Base-by-base conservation (phyloP, 305 asterid genomes). In the Fraxinus albicans region DNA sequence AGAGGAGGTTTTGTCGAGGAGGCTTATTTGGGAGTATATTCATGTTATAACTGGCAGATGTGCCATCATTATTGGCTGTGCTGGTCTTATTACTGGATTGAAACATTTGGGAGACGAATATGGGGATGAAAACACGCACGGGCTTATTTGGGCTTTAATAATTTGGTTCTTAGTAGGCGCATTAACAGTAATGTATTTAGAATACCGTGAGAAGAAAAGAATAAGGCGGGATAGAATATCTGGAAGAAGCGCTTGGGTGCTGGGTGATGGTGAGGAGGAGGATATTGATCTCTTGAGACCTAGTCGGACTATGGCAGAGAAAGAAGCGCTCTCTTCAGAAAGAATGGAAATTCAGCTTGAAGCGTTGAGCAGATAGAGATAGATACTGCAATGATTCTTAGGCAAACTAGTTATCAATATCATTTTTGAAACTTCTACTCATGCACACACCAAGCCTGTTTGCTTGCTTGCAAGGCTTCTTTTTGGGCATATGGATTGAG, bases 301-400 rank as follows among this genome's bases (percentile, higher is more conserved):
- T 58, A 87, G 89, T 79, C 83, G 83, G 83, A 60, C 58, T 13
- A 47, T 53, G 79, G 73, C 83, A 25, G 93, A 91, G 76, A 93
- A 94, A 85, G 94, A 89, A 73, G 78, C 82, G 17, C 82, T 77
- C 80, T 82, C 92, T 79, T 86, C 94, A 1, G 93, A 85, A 33
- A 90, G 95, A 88, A 94, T 92, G 99, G 98, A 94, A 91, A 87
- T 96, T 88, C 99, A 96, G 86, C 90, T 96, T 80, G 99, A 94
- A 89, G 93, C 98, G 6, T 77, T 96, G 83, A 83, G 86, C 90
- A 91, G 95, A 86, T 92, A 91, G 91, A 65, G 81, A 80, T 73
- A 31, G 80, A 10, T 25, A 25, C 58, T 76, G 73, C 21, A 9
- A 33, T 42, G 65, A 87, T 83, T 70, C n/a, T 34, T 38, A 82